Conservation (phyloP, 2,329 filamentous ascomycete species). For the Metarhizium album region DNA sequence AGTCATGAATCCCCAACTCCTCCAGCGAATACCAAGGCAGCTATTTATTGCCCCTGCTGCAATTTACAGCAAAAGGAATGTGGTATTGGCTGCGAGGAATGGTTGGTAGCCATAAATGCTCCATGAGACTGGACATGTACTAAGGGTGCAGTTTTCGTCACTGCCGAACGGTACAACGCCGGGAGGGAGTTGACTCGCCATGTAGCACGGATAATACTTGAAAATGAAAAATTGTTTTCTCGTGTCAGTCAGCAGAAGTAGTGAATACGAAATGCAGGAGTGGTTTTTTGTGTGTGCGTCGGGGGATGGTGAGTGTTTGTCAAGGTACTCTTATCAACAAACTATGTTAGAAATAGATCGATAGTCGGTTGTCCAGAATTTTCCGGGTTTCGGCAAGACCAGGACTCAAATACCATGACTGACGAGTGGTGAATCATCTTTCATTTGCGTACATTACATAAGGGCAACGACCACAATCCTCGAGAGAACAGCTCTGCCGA, state of each 20-base stretch:
- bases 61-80: constrained; percentile 29
- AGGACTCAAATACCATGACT: too few species aligned
- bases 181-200: constrained; percentile 12
- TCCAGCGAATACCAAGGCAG: constrained; percentile 27
- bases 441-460: too few species aligned
- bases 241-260: too few species aligned
- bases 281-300: too few species aligned
- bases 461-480: background rate
- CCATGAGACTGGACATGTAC: constrained; percentile 33
- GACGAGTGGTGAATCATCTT: too few species aligned
- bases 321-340: too few species aligned
- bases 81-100: constrained; percentile 31
- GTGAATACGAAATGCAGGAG: too few species aligned
- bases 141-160: constrained; percentile 35
- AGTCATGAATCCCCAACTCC: constrained; percentile 30
- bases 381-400: too few species aligned
- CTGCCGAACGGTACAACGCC: constrained; percentile 29
- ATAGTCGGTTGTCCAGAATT: too few species aligned
- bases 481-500: background rate
- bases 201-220: background rate
- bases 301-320: too few species aligned
- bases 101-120: constrained; percentile 34
- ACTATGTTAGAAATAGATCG: too few species aligned
- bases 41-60: constrained; percentile 31
- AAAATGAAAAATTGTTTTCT: background rate